These are phyloP conservation scores for Suillus occidentalis DNA, from an alignment of 768 basidiomycete genomes.

Conservation along the genomic window DNA sequence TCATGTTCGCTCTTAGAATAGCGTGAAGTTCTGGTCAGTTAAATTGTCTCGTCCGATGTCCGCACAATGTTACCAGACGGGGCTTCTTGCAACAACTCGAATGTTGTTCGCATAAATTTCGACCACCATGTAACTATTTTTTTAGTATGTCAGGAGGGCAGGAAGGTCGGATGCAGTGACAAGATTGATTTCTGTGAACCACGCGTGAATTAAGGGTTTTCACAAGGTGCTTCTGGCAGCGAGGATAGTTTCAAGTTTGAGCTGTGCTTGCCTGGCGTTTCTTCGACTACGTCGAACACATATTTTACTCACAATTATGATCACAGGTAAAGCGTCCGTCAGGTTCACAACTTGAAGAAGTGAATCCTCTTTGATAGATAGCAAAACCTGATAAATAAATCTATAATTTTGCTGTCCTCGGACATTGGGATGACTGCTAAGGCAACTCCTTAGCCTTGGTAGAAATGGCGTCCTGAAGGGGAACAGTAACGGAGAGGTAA, in stretches of 20 bases:
- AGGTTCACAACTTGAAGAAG: constrained; percentile 10
- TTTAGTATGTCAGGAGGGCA: constrained; percentile 23
- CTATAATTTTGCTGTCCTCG: constrained; percentile 23
- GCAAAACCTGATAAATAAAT: constrained; percentile 28
- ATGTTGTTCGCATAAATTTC: constrained; percentile 17
- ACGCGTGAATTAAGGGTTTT: constrained; percentile 20
- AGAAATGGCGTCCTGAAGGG: constrained; percentile 23
- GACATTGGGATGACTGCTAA: constrained; percentile 22
- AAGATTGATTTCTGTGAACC: constrained; percentile 27
- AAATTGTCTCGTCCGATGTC: constrained; percentile 3
- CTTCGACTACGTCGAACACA: constrained; percentile 17
- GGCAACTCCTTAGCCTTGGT: constrained; percentile 17
- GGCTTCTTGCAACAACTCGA: constrained; percentile 15
- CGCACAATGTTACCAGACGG: constrained; percentile 12
- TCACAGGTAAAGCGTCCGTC: constrained; percentile 8
- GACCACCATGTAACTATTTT: constrained; percentile 22
- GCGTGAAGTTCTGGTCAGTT: not conserved
- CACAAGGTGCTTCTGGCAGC: constrained; percentile 32
- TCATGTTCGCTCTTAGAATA: constrained; percentile 16
- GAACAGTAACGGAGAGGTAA: constrained; percentile 35
- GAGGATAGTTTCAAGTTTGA: constrained; percentile 22
- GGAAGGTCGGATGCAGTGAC: constrained; percentile 29
- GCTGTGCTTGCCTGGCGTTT: constrained; percentile 23
- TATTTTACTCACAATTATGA: constrained; percentile 18
- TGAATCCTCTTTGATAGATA: constrained; percentile 25